These are phyloP conservation scores for Camptophora hylomeconis DNA, from an alignment of 2,329 filamentous ascomycete species.

Conservation along the genomic window DNA sequence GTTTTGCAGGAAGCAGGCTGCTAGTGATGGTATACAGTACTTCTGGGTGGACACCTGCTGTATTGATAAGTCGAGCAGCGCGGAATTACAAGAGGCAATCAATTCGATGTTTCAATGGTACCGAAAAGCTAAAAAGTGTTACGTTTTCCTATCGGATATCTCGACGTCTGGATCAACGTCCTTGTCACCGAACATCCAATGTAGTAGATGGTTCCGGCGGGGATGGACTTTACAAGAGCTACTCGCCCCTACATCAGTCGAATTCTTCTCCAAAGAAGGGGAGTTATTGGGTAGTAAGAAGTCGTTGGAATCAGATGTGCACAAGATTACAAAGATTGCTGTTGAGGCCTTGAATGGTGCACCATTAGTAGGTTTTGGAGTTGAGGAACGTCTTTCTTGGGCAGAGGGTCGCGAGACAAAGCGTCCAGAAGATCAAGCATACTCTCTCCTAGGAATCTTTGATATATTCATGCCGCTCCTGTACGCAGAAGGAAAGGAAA, in stretches of 20 bases:
- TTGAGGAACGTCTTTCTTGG: conserved; percentile 18
- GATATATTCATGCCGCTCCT: conserved; percentile 20
- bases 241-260: conserved; percentile 16
- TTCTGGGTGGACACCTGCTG: conserved; percentile 19
- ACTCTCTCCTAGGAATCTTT: conserved; percentile 20
- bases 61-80: conserved; percentile 14
- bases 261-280: conserved; percentile 16
- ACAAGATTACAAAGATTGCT: conserved; percentile 17
- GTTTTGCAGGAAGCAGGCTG: conserved; percentile 6
- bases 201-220: conserved; percentile 8
- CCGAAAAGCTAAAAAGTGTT: conserved; percentile 10
- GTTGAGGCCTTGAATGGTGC: conserved; percentile 9
- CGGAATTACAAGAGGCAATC: conserved; percentile 14
- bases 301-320: conserved; percentile 14
- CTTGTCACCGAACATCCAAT: conserved; percentile 1
- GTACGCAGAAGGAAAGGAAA: conserved; percentile 21
- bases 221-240: conserved; percentile 15
- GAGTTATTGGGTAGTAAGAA: conserved; percentile 15
- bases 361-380: conserved; percentile 11
- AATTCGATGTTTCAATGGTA: conserved; percentile 18
- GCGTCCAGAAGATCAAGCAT: conserved; percentile 19
- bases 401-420: conserved; percentile 12
- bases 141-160: conserved; percentile 10
- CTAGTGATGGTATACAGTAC: conserved; percentile 8
- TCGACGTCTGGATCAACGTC: conserved; percentile 1